These are phyloP conservation scores for Citrus medica DNA, from an alignment of 345 rosid species.

Conservation along the genomic window DNA sequence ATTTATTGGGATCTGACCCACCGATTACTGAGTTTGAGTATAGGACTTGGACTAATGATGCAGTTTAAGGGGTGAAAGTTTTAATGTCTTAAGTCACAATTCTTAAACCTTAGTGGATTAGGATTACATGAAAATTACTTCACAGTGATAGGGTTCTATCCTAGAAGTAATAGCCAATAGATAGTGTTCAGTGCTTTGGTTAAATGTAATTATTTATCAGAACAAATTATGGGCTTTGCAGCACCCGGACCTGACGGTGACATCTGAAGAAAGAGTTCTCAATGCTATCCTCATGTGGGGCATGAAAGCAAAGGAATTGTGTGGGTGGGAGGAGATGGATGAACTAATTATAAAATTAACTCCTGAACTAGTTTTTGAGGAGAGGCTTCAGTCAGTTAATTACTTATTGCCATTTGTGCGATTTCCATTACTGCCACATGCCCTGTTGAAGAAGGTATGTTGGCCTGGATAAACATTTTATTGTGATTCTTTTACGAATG, in stretches of 20 bases:
- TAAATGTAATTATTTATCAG: constrained; percentile 10
- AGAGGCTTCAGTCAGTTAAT: constrained; percentile 55
- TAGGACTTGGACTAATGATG: neutral
- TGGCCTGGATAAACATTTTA: constrained; percentile 13
- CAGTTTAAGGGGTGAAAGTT: neutral
- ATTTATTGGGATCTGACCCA: neutral
- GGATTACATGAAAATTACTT: neutral
- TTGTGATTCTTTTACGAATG: neutral
- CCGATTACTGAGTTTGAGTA: neutral
- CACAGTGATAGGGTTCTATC: neutral
- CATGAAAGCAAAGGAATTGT: constrained; percentile 59
- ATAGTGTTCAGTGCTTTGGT: neutral
- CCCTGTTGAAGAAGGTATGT: constrained; percentile 69
- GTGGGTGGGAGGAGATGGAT: constrained; percentile 71
- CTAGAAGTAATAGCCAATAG: constrained; percentile 11
- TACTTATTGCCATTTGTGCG: constrained; percentile 69
- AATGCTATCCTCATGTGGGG: constrained; percentile 91
- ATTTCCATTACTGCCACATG: constrained; percentile 65
- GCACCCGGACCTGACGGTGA: constrained; percentile 91
- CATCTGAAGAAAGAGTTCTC: constrained; percentile 88
- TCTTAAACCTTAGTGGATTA: neutral
- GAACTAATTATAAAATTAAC: constrained; percentile 40
- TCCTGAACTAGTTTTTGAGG: constrained; percentile 49
- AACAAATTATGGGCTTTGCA: constrained; percentile 41
- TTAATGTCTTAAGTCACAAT: neutral